phyloP scores from a whole-genome alignment of 1,284 basidiomycete genomes.

The Schizopora paradoxa region DNA sequence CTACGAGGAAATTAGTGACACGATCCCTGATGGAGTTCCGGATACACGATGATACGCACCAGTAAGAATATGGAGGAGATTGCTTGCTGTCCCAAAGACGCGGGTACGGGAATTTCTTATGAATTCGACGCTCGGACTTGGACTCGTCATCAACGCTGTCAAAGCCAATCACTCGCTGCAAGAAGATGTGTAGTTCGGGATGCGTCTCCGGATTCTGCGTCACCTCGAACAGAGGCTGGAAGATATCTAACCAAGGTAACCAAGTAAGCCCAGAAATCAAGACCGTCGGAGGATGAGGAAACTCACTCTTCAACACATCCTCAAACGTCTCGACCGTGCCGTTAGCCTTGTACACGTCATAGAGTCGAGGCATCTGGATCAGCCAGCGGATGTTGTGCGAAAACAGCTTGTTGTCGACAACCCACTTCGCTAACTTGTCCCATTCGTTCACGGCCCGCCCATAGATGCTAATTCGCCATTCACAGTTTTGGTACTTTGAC shows the following conservation, averaged over 20 bases:
- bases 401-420: slow-evolving; percentile 88
- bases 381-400: slow-evolving; percentile 99
- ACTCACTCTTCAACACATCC: slow-evolving; percentile 83
- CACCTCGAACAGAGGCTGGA: slow-evolving; percentile 92
- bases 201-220: slow-evolving; percentile 88
- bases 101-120: slow-evolving; percentile 96
- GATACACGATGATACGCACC: slow-evolving; percentile 43
- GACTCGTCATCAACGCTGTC: slow-evolving; percentile 98
- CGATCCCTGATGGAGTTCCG: slow-evolving; percentile 1
- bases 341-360: slow-evolving; percentile 93
- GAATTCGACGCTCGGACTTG: slow-evolving; percentile 86
- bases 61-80: slow-evolving; percentile 93
- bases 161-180: slow-evolving; percentile 94
- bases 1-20: slow-evolving; percentile 34
- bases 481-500: slow-evolving; percentile 98
- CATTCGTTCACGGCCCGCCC: slow-evolving; percentile 81
- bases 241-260: slow-evolving; percentile 63
- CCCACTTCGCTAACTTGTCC: slow-evolving; percentile 98
- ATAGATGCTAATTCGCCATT: slow-evolving; percentile 97
- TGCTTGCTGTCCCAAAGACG: slow-evolving; percentile 85
- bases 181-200: slow-evolving; percentile 92
- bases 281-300: background rate
- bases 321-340: slow-evolving; percentile 86
- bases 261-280: slow-evolving; percentile 8
- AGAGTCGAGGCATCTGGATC: slow-evolving; percentile 92